Conservation (phyloP, 1,284 basidiomycete genomes). For the Rhodotorula mucilaginosa region DNA sequence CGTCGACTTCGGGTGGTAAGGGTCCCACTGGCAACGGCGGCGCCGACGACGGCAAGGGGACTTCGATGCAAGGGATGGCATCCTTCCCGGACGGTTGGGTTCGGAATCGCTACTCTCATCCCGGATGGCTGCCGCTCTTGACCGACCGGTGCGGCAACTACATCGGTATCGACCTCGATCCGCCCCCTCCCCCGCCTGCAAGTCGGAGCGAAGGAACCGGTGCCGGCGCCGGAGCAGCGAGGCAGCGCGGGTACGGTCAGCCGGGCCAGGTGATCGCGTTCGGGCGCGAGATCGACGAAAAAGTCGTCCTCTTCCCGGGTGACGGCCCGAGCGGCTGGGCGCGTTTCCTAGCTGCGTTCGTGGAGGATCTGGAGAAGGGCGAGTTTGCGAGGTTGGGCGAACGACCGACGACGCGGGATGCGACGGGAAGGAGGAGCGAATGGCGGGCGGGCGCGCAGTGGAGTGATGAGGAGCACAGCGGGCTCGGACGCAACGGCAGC, state of each 20-base stretch:
- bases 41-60: constrained; percentile 10
- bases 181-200: constrained; percentile 49
- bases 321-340: constrained; percentile 93
- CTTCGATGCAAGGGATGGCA: constrained; percentile 61
- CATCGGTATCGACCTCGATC: constrained; percentile 90
- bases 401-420: background rate
- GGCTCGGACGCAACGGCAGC: background rate
- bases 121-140: constrained; percentile 93
- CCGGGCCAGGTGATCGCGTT: constrained; percentile 95
- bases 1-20: constrained; percentile 39
- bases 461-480: constrained; percentile 17
- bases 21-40: background rate
- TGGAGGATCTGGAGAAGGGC: constrained; percentile 85
- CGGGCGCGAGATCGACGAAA: constrained; percentile 95
- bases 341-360: constrained; percentile 86
- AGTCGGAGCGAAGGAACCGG: background rate
- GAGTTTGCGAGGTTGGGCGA: constrained; percentile 52
- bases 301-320: constrained; percentile 88
- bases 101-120: constrained; percentile 81
- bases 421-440: background rate
- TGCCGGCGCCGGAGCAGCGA: constrained; percentile 5
- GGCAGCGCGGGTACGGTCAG: constrained; percentile 56
- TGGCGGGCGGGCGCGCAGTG: constrained; percentile 2
- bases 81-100: constrained; percentile 91
- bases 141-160: constrained; percentile 95